Conservation (phyloP, 2,329 filamentous ascomycete species). For the Diaporthe sp. region DNA sequence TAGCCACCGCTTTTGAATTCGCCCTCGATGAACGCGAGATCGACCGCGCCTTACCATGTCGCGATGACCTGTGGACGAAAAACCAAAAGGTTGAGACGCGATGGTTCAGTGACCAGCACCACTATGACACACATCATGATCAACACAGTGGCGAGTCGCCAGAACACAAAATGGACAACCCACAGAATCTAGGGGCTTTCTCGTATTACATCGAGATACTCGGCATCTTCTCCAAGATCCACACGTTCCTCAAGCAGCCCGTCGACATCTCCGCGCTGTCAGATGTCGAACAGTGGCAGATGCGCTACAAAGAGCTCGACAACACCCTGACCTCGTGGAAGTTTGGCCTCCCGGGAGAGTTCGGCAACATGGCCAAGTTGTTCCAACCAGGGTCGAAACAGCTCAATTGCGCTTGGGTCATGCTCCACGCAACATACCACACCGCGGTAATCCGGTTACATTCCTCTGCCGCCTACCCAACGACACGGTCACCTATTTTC, state of each 20-base stretch:
- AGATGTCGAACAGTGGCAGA: slow-evolving; percentile 91
- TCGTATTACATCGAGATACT: slow-evolving; percentile 92
- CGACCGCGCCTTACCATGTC: slow-evolving; percentile 85
- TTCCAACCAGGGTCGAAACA: slow-evolving; percentile 77
- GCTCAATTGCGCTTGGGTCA: slow-evolving; percentile 86
- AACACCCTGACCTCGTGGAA: slow-evolving; percentile 85
- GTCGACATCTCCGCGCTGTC: slow-evolving; percentile 86
- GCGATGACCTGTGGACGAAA: slow-evolving; percentile 85
- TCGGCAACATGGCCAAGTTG: slow-evolving; percentile 83
- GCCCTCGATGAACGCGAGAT: slow-evolving; percentile 90
- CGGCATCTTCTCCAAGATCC: slow-evolving; percentile 86
- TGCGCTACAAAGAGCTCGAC: slow-evolving; percentile 86
- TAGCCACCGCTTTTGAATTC: slow-evolving; percentile 93
- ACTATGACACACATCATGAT: slow-evolving; percentile 31
- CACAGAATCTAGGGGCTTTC: slow-evolving; percentile 87
- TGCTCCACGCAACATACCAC: slow-evolving; percentile 91
- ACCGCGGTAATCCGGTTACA: slow-evolving; percentile 91
- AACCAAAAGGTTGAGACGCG: slow-evolving; percentile 87
- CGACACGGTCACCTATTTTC: slow-evolving; percentile 88
- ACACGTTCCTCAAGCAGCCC: slow-evolving; percentile 88
- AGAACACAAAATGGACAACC: slow-evolving; percentile 74
- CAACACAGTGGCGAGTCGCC: slow-evolving; percentile 44
- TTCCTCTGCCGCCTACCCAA: slow-evolving; percentile 92
- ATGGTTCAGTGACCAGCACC: slow-evolving; percentile 69
- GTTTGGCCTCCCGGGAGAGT: slow-evolving; percentile 83